Evolutionary conservation across 2,329 filamentous ascomycete species (phyloP).

Genomic region (Ilyonectria mors-panacis): DNA sequence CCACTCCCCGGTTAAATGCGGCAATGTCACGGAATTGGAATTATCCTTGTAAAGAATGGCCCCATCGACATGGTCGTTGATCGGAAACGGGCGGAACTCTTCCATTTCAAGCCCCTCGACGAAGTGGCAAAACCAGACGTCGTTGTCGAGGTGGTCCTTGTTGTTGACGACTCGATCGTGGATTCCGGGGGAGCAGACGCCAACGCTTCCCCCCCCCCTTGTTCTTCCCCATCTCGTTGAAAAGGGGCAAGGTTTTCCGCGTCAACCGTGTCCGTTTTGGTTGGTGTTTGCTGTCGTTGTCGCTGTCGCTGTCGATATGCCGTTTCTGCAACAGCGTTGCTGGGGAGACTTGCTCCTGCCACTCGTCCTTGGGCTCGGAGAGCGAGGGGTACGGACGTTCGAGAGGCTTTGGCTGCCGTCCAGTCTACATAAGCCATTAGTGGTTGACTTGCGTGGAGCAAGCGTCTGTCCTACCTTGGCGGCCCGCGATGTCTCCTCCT

Average conservation of each 20-base stretch:
- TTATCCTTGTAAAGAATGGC: slow-evolving; percentile 41
- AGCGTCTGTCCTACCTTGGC: too few relatives aligned
- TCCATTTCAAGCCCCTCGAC: slow-evolving; percentile 43
- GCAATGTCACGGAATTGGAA: slow-evolving; percentile 39
- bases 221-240: not conserved
- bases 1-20: slow-evolving; percentile 49
- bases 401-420: too few relatives aligned
- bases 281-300: not conserved
- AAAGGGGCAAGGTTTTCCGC: slow-evolving; percentile 10
- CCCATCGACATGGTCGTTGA: slow-evolving; percentile 29
- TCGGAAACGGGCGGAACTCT: slow-evolving; percentile 24
- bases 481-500: too few relatives aligned
- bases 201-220: not conserved
- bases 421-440: too few relatives aligned
- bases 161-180: not conserved
- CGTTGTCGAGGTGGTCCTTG: not conserved
- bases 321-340: too few relatives aligned
- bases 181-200: not conserved
- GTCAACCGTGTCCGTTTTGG: slow-evolving; percentile 8
- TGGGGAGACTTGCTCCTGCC: too few relatives aligned
- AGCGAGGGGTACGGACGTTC: too few relatives aligned
- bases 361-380: too few relatives aligned
- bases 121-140: slow-evolving; percentile 37
- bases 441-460: too few relatives aligned
- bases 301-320: not conserved